Percentiles rank a stretch among this genome's conserved stretches.
Evolutionary conservation across 2,329 filamentous ascomycete genomes (phyloP).

Genomic region (Lasiodiplodia theobromae): DNA sequence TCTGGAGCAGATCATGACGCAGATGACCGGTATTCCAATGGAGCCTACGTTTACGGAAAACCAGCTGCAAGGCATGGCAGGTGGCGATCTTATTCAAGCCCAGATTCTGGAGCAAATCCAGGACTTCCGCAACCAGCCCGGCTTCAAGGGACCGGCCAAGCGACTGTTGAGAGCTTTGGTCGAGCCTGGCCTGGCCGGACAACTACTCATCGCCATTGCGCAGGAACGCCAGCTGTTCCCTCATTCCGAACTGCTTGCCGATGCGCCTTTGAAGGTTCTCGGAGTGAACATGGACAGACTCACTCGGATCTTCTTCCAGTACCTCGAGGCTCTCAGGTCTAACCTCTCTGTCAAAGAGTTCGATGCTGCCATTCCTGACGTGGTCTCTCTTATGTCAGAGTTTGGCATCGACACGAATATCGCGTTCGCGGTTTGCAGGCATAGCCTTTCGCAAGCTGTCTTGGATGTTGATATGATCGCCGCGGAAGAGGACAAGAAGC

Average conservation of each 20-base stretch:
- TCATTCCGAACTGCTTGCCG: slow-evolving; percentile 72
- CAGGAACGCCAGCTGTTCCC: slow-evolving; percentile 90
- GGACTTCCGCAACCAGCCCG: slow-evolving; percentile 72
- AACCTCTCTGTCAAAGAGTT: slow-evolving; percentile 80
- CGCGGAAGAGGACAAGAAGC: slow-evolving; percentile 35
- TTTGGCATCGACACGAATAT: slow-evolving; percentile 71
- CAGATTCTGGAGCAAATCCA: slow-evolving; percentile 79
- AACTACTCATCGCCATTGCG: slow-evolving; percentile 86
- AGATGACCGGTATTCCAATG: slow-evolving; percentile 92
- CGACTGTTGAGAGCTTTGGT: slow-evolving; percentile 81
- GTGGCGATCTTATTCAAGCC: slow-evolving; percentile 78
- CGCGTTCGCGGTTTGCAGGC: slow-evolving; percentile 24
- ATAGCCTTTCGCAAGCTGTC: slow-evolving; percentile 51
- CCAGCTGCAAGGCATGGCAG: slow-evolving; percentile 87
- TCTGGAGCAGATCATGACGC: slow-evolving; percentile 84
- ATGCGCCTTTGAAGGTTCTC: slow-evolving; percentile 86
- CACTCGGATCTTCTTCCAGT: slow-evolving; percentile 83
- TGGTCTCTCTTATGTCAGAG: slow-evolving; percentile 75
- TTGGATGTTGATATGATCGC: slow-evolving; percentile 48
- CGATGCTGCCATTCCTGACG: slow-evolving; percentile 76
- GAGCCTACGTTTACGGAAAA: slow-evolving; percentile 87
- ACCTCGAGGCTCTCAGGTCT: slow-evolving; percentile 84
- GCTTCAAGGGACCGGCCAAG: slow-evolving; percentile 72
- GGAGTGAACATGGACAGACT: slow-evolving; percentile 90
- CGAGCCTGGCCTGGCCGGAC: slow-evolving; percentile 78